Percentiles rank a stretch among this genome's conserved stretches.
Conservation (phyloP, 164 flowering plant species). For the Protea cynaroides region DNA sequence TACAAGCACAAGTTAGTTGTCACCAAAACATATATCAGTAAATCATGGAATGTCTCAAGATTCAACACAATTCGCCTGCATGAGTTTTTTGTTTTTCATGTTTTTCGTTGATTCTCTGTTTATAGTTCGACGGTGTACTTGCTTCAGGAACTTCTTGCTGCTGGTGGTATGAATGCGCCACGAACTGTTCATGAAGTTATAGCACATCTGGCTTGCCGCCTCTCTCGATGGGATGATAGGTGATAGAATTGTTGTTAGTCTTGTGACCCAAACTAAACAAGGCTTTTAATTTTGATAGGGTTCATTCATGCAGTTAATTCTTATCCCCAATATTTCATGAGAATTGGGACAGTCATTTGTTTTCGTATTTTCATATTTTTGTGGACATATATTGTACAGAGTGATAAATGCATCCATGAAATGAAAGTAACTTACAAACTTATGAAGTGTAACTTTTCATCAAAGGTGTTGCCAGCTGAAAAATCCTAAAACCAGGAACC, state of each 20-base stretch:
- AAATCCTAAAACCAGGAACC: too few species aligned
- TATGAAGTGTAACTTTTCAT: too few species aligned
- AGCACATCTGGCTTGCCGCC: conserved; percentile 71
- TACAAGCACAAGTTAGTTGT: too few species aligned
- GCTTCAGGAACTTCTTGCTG: conserved; percentile 69
- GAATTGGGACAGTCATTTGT: neutral
- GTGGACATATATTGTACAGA: neutral
- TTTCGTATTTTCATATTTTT: neutral
- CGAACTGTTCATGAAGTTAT: conserved; percentile 81
- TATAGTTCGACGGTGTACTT: conserved; percentile 7
- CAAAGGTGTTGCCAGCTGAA: too few species aligned
- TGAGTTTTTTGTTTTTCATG: neutral
- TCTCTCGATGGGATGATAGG: conserved; percentile 97
- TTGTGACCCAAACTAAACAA: neutral
- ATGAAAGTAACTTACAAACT: too few species aligned
- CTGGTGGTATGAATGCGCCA: conserved; percentile 71
- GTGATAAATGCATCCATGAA: neutral
- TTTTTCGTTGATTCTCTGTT: conserved; percentile 2
- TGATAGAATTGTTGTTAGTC: conserved; percentile 13
- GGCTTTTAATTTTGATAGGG: neutral
- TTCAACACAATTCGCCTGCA: too few species aligned
- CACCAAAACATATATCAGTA: too few species aligned
- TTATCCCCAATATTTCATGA: too few species aligned
- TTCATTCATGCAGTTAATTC: too few species aligned
- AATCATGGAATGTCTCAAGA: too few species aligned